These are phyloP conservation scores for Penicillium riverlandense DNA, from an alignment of 495 filamentous ascomycete genomes.

Conservation along the genomic window DNA sequence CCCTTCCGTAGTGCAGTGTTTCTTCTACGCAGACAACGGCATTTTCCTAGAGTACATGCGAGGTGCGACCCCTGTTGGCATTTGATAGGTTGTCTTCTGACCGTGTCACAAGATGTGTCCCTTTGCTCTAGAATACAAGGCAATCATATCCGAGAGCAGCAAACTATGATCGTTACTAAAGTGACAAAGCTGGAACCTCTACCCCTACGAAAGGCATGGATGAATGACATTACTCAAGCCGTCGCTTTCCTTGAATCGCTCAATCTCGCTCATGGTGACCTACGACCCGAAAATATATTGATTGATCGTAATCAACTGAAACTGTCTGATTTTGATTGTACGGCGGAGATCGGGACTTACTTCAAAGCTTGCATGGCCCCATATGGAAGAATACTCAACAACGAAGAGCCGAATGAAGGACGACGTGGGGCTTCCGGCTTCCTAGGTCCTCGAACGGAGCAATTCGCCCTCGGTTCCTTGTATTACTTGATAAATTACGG, in stretches of 20 bases:
- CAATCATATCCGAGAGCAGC: constrained; percentile 14
- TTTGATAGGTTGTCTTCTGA: constrained; percentile 6
- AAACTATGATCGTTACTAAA: constrained; percentile 19
- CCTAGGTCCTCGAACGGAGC: constrained; percentile 27
- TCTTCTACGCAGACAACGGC: constrained; percentile 20
- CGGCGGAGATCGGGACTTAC: constrained; percentile 18
- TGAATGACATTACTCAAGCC: constrained; percentile 32
- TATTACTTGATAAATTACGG: constrained; percentile 33
- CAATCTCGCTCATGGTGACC: constrained; percentile 27
- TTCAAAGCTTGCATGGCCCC: constrained; percentile 19
- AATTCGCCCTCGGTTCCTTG: constrained; percentile 31
- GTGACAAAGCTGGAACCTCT: constrained; percentile 26
- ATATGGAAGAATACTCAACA: constrained; percentile 21
- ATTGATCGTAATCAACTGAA: constrained; percentile 22
- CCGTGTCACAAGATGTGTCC: constrained; percentile 7
- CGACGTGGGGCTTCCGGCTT: constrained; percentile 18
- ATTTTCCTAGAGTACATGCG: constrained; percentile 36
- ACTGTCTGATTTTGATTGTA: constrained; percentile 24
- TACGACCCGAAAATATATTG: constrained; percentile 25
- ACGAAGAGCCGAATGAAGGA: constrained; percentile 16
- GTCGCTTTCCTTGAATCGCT: constrained; percentile 33
- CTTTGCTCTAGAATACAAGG: constrained; percentile 19
- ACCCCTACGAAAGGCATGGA: constrained; percentile 25
- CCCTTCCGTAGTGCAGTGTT: constrained; percentile 26
- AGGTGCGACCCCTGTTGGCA: constrained; percentile 11